Percentiles rank a stretch among this genome's conserved stretches.
Evolutionary conservation across 208 protist genomes (phyloP).

Genomic region (Acanthamoeba culbertsoni): DNA sequence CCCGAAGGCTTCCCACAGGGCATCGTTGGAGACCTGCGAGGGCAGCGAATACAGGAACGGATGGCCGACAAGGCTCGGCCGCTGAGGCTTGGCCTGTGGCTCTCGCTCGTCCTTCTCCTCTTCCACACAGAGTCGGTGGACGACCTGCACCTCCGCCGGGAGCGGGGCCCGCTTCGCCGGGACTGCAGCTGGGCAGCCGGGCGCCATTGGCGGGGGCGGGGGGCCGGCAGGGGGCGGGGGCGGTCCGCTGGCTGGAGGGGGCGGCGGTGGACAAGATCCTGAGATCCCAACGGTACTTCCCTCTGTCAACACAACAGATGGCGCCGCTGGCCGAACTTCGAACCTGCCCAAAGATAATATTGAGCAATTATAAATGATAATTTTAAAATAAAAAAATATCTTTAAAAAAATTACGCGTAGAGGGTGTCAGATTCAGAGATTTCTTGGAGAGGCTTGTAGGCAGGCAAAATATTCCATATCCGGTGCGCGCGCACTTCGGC

Average conservation of each 20-base stretch:
- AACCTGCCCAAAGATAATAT: neutral
- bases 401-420: neutral
- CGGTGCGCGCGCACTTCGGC: conserved; percentile 8
- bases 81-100: neutral
- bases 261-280: neutral
- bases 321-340: too few species aligned
- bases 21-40: neutral
- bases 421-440: neutral
- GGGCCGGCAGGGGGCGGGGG: neutral
- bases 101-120: neutral
- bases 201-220: neutral
- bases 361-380: too few species aligned
- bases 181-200: too few species aligned
- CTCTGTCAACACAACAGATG: too few species aligned
- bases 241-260: neutral
- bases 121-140: neutral
- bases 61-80: neutral
- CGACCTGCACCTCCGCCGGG: neutral
- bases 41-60: neutral
- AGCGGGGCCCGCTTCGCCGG: too few species aligned
- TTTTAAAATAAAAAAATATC: neutral
- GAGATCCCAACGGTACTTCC: too few species aligned
- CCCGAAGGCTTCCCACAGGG: neutral
- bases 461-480: conserved; percentile 2
- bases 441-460: neutral